Base-by-base conservation (phyloP, 371 early-diverging fungal species). In the Syncephalastrum monosporum region DNA sequence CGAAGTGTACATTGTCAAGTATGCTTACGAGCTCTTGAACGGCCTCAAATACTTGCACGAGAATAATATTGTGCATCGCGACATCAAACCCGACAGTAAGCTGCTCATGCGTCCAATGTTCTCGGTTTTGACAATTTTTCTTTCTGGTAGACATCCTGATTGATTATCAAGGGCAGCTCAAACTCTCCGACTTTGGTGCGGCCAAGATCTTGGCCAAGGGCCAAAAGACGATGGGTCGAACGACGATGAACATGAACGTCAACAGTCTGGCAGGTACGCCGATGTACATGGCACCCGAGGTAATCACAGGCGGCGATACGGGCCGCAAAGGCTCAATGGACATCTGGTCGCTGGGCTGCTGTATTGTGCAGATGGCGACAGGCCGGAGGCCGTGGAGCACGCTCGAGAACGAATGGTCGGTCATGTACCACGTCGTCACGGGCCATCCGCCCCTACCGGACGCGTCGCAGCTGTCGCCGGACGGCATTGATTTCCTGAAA, bases 271-370 rank as follows among this genome's bases (percentile, higher is more conserved):
- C 92, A 3, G 98, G 99, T 16, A 99, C 99, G 7, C 97, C 99
- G 0, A 93, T 93, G 87, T 98, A 97, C 66, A 95, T 98, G 93
- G 95, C 96, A 4, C 98, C 98, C 5, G 97, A 96, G 74, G 91
- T 95, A 14, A 92, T 96, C 58, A 85, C 86, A n/a, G 91, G 87
- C 14, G 83, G 86, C n/a, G 85, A 83, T 33, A 80, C 82, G 51
- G 88, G 88, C 10, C 75, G 84, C 24, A 85, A 83, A 59, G 93
- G 93, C 1, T 85, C 91, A 12, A 90, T 91, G 83, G 99, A 98
- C 66, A 92, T 94, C 33, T 98, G 97, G 95, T 87, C 94, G 4
- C 66, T 96, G 21, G 99, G 96, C 16, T 93, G 98, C 64, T 92
- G 95, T 63, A 83, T 99, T 41, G 87, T 93, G 29, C 97, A 97